Evolutionary conservation across 2,329 filamentous ascomycete species (phyloP).

Genomic region (Fusarium multiceps): DNA sequence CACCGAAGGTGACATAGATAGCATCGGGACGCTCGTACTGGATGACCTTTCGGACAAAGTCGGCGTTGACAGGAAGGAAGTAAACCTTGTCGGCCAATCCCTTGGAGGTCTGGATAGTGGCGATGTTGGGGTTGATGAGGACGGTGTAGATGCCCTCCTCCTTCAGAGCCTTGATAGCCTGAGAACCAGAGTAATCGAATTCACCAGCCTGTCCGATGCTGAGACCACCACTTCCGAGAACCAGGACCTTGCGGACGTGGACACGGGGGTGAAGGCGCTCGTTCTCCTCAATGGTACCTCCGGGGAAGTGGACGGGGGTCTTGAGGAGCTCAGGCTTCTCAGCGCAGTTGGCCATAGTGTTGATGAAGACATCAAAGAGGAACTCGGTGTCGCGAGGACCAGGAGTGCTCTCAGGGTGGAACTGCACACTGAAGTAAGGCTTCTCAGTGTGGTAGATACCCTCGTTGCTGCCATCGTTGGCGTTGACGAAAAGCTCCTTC

Average conservation of each 20-base stretch:
- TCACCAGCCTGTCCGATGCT: conserved; percentile 98
- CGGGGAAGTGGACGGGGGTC: conserved; percentile 85
- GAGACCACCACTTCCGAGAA: conserved; percentile 92
- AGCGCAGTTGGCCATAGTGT: conserved; percentile 80
- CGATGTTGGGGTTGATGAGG: conserved; percentile 98
- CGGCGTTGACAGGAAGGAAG: conserved; percentile 95
- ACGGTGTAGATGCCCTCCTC: conserved; percentile 98
- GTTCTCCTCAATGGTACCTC: conserved; percentile 83
- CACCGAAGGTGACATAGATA: conserved; percentile 98
- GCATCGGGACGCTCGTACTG: conserved; percentile 93
- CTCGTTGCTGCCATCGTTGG: conserved; percentile 98
- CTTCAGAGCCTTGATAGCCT: conserved; percentile 98
- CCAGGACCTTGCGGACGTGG: conserved; percentile 90
- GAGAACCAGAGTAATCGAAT: conserved; percentile 98
- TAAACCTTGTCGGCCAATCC: conserved; percentile 98
- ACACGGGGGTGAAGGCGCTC: conserved; percentile 80
- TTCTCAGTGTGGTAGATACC: conserved; percentile 88
- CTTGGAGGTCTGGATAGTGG: conserved; percentile 98
- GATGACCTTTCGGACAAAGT: conserved; percentile 98
- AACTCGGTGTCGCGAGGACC: conserved; percentile 96
- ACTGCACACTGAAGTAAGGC: conserved; percentile 99
- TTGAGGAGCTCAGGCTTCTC: conserved; percentile 73
- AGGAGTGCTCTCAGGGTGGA: conserved; percentile 96
- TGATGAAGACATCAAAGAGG: conserved; percentile 95
- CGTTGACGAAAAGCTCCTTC: conserved; percentile 96